Percentiles rank a stretch among this genome's conserved stretches.
Evolutionary conservation across 192 early-diverging fungal genomes (phyloP).

Genomic region (Umbelopsis isabellina): DNA sequence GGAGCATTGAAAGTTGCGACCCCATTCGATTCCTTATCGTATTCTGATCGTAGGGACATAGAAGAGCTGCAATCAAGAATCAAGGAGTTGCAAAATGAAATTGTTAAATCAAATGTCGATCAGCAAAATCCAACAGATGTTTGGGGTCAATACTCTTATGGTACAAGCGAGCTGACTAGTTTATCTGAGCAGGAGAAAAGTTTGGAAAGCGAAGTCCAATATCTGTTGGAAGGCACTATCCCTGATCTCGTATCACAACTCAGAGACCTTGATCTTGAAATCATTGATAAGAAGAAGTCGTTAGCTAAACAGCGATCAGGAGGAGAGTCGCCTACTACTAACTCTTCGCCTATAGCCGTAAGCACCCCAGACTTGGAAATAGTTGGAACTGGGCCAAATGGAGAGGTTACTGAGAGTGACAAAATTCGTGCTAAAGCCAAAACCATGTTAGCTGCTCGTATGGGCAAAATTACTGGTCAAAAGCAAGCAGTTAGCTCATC

Average conservation of each 20-base stretch:
- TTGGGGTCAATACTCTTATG: constrained; percentile 37
- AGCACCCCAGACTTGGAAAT: constrained; percentile 37
- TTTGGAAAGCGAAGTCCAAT: constrained; percentile 48
- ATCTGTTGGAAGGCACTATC: constrained; percentile 41
- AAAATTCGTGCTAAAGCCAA: constrained; percentile 55
- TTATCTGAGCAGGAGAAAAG: constrained; percentile 52
- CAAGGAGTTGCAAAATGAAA: constrained; percentile 45
- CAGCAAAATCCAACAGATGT: constrained; percentile 1
- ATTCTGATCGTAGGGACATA: constrained; percentile 47
- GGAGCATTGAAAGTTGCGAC: constrained; percentile 12
- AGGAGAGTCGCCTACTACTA: not conserved
- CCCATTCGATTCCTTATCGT: constrained; percentile 20
- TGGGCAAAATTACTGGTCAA: constrained; percentile 44
- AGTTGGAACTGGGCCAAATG: constrained; percentile 58
- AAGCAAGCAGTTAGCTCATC: constrained; percentile 18
- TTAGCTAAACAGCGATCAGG: constrained; percentile 41
- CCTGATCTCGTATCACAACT: constrained; percentile 42
- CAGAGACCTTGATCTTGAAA: constrained; percentile 47
- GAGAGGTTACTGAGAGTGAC: constrained; percentile 54
- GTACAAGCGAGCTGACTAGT: constrained; percentile 44
- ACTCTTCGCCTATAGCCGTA: not conserved
- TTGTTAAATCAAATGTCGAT: constrained; percentile 12
- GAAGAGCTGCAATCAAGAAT: constrained; percentile 45
- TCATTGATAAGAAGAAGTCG: constrained; percentile 46
- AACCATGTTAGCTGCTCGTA: constrained; percentile 57